Percentiles rank a stretch among this genome's conserved stretches.
These are phyloP conservation scores for Boletellus ananas DNA, from an alignment of 768 basidiomycete species.

Conservation along the genomic window DNA sequence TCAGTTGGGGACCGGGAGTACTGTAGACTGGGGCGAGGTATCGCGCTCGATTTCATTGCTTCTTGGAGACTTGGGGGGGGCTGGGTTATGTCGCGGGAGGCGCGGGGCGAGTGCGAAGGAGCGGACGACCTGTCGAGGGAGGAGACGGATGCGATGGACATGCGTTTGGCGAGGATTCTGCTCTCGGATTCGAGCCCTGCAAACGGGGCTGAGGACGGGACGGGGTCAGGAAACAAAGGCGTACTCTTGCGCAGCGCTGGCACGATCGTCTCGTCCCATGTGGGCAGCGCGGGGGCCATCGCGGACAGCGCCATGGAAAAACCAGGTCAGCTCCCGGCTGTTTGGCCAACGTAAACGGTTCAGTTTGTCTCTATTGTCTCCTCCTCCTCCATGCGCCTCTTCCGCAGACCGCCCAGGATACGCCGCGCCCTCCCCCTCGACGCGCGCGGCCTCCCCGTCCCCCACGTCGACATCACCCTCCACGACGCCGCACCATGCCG, in stretches of 20 bases:
- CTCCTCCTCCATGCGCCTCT: conserved; percentile 33
- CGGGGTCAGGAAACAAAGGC: conserved; percentile 11
- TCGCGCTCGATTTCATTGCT: conserved; percentile 39
- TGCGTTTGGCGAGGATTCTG: conserved; percentile 67
- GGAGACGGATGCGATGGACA: conserved; percentile 68
- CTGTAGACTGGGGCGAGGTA: conserved; percentile 46
- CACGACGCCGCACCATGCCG: conserved; percentile 72
- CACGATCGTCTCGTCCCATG: conserved; percentile 83
- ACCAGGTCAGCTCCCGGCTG: conserved; percentile 8
- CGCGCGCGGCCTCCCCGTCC: conserved; percentile 63
- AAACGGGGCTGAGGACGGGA: background rate
- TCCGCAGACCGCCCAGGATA: conserved; percentile 51
- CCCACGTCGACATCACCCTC: conserved; percentile 60
- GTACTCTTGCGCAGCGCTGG: conserved; percentile 76
- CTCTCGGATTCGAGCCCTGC: conserved; percentile 80
- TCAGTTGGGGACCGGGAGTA: conserved; percentile 32
- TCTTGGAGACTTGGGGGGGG: conserved; percentile 23
- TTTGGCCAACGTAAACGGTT: no score
- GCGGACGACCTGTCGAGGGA: conserved; percentile 39
- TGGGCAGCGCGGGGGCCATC: conserved; percentile 39
- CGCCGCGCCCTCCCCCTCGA: conserved; percentile 44
- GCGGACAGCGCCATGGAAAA: conserved; percentile 37
- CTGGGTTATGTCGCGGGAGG: conserved; percentile 19
- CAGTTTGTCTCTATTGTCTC: background rate
- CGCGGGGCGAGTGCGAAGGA: conserved; percentile 17